These are phyloP conservation scores for Phialophora chinensis DNA, from an alignment of 2,329 filamentous ascomycete species.

Conservation along the genomic window DNA sequence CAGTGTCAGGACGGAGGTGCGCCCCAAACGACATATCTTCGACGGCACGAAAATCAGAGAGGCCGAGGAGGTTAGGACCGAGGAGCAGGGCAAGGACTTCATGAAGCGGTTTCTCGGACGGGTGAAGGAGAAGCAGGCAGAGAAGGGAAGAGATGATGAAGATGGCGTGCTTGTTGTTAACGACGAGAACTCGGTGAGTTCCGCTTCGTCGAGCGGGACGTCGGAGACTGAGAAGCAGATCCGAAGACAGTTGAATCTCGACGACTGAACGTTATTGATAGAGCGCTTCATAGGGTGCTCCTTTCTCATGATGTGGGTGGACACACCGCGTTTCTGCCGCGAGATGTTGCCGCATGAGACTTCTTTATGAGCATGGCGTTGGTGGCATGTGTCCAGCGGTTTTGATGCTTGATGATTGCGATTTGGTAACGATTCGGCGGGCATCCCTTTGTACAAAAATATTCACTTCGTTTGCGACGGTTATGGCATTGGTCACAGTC, in stretches of 20 bases:
- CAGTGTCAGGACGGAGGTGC: conserved; percentile 69
- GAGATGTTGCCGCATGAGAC: neutral
- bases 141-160: neutral
- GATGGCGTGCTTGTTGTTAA: neutral
- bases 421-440: neutral
- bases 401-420: neutral
- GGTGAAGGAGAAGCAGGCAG: conserved; percentile 9
- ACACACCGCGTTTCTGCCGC: neutral
- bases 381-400: neutral
- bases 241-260: conserved; percentile 29
- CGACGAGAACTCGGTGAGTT: conserved; percentile 1
- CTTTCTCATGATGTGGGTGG: neutral
- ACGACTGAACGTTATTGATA: conserved; percentile 7
- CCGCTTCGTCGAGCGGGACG: neutral
- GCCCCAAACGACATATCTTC: conserved; percentile 57
- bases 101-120: conserved; percentile 35
- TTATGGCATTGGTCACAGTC: neutral
- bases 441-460: neutral
- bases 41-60: conserved; percentile 36
- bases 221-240: conserved; percentile 30
- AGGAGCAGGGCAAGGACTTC: conserved; percentile 34
- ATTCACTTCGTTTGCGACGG: neutral
- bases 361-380: neutral
- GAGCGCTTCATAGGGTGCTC: neutral
- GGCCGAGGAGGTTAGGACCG: conserved; percentile 24